Percentiles rank a stretch among this genome's conserved stretches.
Conservation (phyloP, 345 rosid species). For the Salix dunnii region DNA sequence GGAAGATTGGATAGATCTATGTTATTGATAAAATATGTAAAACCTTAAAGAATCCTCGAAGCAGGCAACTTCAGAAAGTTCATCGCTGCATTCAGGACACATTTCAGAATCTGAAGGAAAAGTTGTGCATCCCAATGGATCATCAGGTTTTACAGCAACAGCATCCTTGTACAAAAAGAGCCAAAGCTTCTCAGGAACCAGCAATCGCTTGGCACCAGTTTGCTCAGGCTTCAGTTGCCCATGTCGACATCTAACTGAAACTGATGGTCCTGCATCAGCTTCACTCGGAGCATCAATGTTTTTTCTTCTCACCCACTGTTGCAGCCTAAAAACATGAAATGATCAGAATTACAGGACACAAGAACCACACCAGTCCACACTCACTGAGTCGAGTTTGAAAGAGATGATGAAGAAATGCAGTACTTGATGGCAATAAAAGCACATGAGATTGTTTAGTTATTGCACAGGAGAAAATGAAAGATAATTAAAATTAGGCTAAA, state of each 20-base stretch:
- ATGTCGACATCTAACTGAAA: slow-evolving; percentile 69
- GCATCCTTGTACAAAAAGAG: slow-evolving; percentile 81
- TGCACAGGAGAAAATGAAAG: neutral
- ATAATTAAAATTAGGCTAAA: neutral
- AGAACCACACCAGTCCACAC: neutral
- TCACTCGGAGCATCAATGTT: slow-evolving; percentile 85
- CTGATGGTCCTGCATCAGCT: slow-evolving; percentile 85
- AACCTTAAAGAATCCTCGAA: slow-evolving; percentile 81
- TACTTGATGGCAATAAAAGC: neutral
- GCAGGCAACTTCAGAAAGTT: slow-evolving; percentile 85
- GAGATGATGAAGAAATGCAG: neutral
- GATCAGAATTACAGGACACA: slow-evolving; percentile 6
- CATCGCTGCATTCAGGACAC: slow-evolving; percentile 69
- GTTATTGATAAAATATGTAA: slow-evolving; percentile 18
- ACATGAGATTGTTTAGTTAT: neutral
- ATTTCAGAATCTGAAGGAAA: slow-evolving; percentile 57
- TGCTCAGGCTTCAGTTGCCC: slow-evolving; percentile 82
- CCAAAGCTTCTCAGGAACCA: slow-evolving; percentile 87
- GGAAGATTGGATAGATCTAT: neutral
- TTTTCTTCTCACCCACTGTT: slow-evolving; percentile 92
- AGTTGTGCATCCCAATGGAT: slow-evolving; percentile 45
- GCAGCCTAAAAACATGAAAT: slow-evolving; percentile 58
- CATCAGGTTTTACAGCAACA: slow-evolving; percentile 55
- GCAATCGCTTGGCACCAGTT: slow-evolving; percentile 83
- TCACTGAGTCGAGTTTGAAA: neutral